Evolutionary conservation across 1,284 basidiomycete genomes (phyloP).

Genomic region (Cutaneotrichosporon sp.): DNA sequence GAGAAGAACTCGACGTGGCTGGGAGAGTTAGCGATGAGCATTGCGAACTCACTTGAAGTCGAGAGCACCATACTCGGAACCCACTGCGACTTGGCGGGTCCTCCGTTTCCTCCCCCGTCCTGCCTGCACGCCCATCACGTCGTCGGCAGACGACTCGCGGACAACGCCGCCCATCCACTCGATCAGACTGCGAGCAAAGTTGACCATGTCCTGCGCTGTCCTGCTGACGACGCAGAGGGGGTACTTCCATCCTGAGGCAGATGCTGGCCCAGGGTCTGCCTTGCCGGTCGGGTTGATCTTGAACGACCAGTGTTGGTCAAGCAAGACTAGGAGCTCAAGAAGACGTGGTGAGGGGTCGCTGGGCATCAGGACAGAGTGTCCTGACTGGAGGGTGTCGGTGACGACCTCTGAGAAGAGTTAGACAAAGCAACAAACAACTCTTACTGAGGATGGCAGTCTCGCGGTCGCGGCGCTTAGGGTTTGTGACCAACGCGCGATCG

Average conservation of each 20-base stretch:
- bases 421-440: too few relatives aligned
- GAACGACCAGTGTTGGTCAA: conserved; percentile 98
- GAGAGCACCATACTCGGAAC: conserved; percentile 46
- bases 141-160: conserved; percentile 79
- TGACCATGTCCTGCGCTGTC: conserved; percentile 90
- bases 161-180: conserved; percentile 97
- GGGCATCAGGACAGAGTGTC: conserved; percentile 85
- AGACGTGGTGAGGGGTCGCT: conserved; percentile 92
- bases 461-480: conserved; percentile 85
- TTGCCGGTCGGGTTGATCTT: conserved; percentile 59
- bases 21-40: not conserved
- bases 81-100: conserved; percentile 26
- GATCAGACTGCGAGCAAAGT: conserved; percentile 94
- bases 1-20: conserved; percentile 90
- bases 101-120: conserved; percentile 62
- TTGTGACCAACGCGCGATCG: conserved; percentile 75
- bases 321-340: conserved; percentile 87
- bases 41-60: conserved; percentile 49
- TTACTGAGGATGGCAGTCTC: conserved; percentile 84
- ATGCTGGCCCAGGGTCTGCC: not conserved
- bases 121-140: conserved; percentile 60
- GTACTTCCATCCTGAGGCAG: conserved; percentile 46
- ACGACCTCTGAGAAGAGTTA: conserved; percentile 66
- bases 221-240: conserved; percentile 91
- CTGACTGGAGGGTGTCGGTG: conserved; percentile 71